Conservation (phyloP, 1,139 yeast species). For the Nadsonia commutata region DNA sequence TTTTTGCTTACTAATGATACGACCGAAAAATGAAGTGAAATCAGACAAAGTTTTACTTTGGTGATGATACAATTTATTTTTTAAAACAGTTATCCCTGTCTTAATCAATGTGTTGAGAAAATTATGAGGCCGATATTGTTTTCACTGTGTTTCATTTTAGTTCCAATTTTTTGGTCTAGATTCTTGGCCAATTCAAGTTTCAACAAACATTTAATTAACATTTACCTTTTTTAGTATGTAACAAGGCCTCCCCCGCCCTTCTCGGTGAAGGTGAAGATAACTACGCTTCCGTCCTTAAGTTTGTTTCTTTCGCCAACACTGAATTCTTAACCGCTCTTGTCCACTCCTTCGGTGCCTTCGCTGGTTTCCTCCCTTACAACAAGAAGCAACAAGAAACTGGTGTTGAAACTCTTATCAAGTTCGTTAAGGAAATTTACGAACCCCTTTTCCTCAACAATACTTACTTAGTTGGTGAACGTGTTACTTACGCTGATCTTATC, state of each 20-base stretch:
- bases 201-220: slow-evolving; percentile 14
- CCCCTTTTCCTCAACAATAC: slow-evolving; percentile 48
- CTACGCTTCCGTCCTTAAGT: slow-evolving; percentile 57
- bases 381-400: slow-evolving; percentile 60
- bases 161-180: neutral
- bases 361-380: slow-evolving; percentile 54
- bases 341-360: slow-evolving; percentile 28
- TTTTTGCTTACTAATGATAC: neutral
- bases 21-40: too few relatives aligned
- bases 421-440: slow-evolving; percentile 21
- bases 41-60: slow-evolving; percentile 9
- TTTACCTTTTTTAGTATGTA: slow-evolving; percentile 16
- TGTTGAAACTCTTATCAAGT: slow-evolving; percentile 27
- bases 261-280: slow-evolving; percentile 54
- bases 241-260: slow-evolving; percentile 25
- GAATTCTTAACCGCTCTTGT: slow-evolving; percentile 41
- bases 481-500: slow-evolving; percentile 72
- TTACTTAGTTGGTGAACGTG: slow-evolving; percentile 81
- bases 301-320: slow-evolving; percentile 70
- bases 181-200: neutral
- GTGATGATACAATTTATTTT: slow-evolving; percentile 42
- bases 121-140: slow-evolving; percentile 10
- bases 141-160: slow-evolving; percentile 1
- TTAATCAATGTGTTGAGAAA: slow-evolving; percentile 66
- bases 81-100: slow-evolving; percentile 86